Evolutionary conservation across 208 protist species (phyloP).

Genomic region (Tritrichomonas musculus): DNA sequence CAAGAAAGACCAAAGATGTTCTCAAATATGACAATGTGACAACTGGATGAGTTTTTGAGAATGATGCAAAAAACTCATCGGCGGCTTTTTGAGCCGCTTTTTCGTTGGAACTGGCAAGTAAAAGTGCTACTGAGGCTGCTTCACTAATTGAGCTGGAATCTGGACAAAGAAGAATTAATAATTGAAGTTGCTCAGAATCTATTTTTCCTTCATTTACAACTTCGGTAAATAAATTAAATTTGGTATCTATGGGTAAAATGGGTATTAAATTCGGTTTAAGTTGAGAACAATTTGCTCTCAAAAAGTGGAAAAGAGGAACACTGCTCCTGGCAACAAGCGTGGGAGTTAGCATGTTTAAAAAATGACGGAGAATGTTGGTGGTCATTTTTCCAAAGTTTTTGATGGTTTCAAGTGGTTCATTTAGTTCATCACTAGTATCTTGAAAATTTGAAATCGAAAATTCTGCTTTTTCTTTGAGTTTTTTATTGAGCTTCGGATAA

Average conservation of each 20-base stretch:
- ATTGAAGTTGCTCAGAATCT: background rate
- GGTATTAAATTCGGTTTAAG: background rate
- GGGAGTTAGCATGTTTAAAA: background rate
- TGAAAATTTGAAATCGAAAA: background rate
- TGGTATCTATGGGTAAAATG: background rate
- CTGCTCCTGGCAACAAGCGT: background rate
- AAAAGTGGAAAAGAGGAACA: background rate
- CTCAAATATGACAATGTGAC: background rate
- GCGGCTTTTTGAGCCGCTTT: background rate
- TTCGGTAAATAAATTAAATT: background rate
- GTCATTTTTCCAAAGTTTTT: background rate
- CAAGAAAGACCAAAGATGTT: background rate
- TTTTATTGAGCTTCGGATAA: background rate
- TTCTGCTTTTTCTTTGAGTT: background rate
- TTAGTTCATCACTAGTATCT: background rate
- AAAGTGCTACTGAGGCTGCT: background rate
- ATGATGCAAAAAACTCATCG: background rate
- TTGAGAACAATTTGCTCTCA: background rate
- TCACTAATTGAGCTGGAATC: background rate
- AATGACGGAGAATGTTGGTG: background rate
- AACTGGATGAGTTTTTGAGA: background rate
- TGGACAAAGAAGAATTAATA: background rate
- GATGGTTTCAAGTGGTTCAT: background rate
- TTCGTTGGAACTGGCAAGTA: background rate
- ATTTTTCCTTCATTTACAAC: background rate